Base-by-base conservation (phyloP, 768 basidiomycete genomes). In the Russula compacta region DNA sequence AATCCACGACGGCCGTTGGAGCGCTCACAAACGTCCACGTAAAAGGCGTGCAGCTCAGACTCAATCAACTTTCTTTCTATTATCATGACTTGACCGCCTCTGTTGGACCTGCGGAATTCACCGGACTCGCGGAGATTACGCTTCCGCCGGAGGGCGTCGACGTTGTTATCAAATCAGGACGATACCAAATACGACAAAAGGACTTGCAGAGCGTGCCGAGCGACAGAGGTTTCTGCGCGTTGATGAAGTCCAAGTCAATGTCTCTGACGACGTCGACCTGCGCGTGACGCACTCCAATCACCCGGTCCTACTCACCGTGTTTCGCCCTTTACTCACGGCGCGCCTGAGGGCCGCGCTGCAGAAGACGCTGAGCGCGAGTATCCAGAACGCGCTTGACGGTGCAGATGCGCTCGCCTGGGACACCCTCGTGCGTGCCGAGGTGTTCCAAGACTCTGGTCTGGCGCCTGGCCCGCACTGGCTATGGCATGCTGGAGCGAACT, bases 41-140 rank as follows among this genome's bases (percentile, higher is more conserved):
- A 24, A 83, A 85, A 61, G 87, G 84, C 1, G 70, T 89, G 0
- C 85, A 86, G 64, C 77, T 89, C 35, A 67, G 73, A 9, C 78
- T 89, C 48, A 73, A 77, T 60, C 82, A 89, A 36, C 79, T 89
- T 0, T 87, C 87, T 0, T 89, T 89, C 75, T 89, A 80, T 71
- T 89, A 86, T 71, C 79, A 78, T 40, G 86, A 89, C 71, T 83
- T 85, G 67, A 73, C 71, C 2, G 74, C 81, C 4, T 64, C 75
- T 2, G 59, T 86, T 46, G 78, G 81, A 0, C 84, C 84, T 0
- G 72, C 71, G 53, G 80, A 84, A 53, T 82, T 81, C 70, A 83
- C 79, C 1, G 87, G 87, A 0, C 74, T 87, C 38, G 73, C 87
- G 49, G 80, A 77, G 42, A 77, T 89, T 58, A 78, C 73, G 11